Percentiles rank a stretch among this genome's conserved stretches.
phyloP scores from a whole-genome alignment of 148 eudicot species.

The Cornus controversa region DNA sequence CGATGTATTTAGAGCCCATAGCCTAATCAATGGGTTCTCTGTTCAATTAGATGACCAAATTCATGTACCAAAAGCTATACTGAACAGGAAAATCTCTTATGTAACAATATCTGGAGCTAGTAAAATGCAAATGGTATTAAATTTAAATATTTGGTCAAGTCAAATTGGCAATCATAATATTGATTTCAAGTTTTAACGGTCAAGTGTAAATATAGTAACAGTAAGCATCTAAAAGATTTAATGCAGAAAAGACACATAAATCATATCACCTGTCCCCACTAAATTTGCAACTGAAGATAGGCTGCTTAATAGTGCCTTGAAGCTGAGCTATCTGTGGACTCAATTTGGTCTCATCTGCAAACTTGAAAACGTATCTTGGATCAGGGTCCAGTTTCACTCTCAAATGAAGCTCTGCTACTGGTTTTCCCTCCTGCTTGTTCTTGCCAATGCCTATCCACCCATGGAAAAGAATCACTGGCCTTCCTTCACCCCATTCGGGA shows the following conservation, averaged over 20 bases:
- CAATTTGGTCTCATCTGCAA: conserved; percentile 51
- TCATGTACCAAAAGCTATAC: neutral
- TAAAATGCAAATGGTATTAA: neutral
- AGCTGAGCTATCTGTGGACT: conserved; percentile 65
- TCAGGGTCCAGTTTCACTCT: conserved; percentile 57
- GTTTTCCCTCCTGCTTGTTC: conserved; percentile 40
- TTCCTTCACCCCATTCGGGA: conserved; percentile 56
- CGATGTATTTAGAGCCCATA: neutral
- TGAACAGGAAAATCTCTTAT: neutral
- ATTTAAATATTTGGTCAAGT: neutral
- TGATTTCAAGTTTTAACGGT: neutral
- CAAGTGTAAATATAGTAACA: neutral
- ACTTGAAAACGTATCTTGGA: conserved; percentile 63
- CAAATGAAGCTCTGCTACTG: conserved; percentile 51
- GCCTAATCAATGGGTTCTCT: neutral
- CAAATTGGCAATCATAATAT: neutral
- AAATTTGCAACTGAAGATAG: conserved; percentile 65
- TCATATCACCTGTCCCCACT: conserved; percentile 46
- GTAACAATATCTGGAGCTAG: neutral
- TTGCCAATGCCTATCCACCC: conserved; percentile 67
- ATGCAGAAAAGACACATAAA: too few relatives aligned
- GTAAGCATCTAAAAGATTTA: neutral
- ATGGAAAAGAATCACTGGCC: conserved; percentile 44
- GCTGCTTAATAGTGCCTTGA: conserved; percentile 52
- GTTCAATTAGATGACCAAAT: neutral